Evolutionary conservation across 2,329 filamentous ascomycete genomes (phyloP).

Genomic region (Beauveria caledonica): DNA sequence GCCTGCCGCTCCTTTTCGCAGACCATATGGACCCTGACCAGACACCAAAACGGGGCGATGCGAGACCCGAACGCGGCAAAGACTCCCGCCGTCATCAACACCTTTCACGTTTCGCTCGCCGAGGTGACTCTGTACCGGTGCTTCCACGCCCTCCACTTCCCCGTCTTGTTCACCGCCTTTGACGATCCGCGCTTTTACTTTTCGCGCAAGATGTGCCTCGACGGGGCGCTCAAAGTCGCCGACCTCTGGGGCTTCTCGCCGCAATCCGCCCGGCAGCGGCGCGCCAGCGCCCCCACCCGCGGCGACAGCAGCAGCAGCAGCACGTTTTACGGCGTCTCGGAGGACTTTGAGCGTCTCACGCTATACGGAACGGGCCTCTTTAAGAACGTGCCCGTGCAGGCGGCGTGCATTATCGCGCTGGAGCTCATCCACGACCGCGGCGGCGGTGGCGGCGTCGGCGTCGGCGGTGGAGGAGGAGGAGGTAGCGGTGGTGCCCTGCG

Average conservation of each 20-base stretch:
- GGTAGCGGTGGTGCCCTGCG: no score
- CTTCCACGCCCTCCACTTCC: constrained; percentile 47
- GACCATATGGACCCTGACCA: constrained; percentile 27
- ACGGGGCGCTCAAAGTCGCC: constrained; percentile 30
- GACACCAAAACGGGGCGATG: constrained; percentile 17
- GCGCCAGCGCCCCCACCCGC: neutral
- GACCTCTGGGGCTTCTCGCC: constrained; percentile 23
- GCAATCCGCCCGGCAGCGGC: constrained; percentile 10
- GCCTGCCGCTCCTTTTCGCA: constrained; percentile 27
- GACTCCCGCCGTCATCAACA: constrained; percentile 15
- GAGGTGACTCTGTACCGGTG: constrained; percentile 38
- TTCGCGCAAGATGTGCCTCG: constrained; percentile 42
- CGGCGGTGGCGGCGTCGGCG: constrained; percentile 33
- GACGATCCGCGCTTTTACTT: constrained; percentile 43
- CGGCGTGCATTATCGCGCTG: constrained; percentile 33
- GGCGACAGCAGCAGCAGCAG: no score
- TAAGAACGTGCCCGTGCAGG: constrained; percentile 32
- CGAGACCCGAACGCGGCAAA: no score
- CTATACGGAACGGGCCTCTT: constrained; percentile 35
- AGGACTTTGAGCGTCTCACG: constrained; percentile 30
- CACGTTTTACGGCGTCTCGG: no score
- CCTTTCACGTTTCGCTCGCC: constrained; percentile 34
- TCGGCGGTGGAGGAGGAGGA: no score
- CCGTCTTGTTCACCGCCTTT: constrained; percentile 35
- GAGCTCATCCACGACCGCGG: constrained; percentile 39